Evolutionary conservation across 257 asterid species (phyloP).

Genomic region (Jacaranda mimosifolia): DNA sequence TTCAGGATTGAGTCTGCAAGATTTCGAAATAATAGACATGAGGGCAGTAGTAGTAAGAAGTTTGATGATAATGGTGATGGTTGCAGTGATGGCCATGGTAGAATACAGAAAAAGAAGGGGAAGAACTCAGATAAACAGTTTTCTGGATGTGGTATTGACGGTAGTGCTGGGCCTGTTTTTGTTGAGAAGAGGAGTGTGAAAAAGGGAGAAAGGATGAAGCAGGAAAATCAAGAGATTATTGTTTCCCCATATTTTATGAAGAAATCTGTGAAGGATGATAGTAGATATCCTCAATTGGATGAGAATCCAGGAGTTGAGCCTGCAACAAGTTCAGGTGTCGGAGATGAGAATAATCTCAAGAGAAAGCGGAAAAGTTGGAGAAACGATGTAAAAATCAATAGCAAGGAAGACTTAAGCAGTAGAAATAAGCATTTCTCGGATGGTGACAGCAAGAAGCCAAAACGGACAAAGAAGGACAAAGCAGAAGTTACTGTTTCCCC

Average conservation of each 20-base stretch:
- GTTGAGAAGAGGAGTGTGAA: slow-evolving; percentile 21
- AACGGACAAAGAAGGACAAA: not conserved
- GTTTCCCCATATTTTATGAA: not conserved
- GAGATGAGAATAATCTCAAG: too few relatives aligned
- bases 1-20: not conserved
- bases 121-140: not conserved
- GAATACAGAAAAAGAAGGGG: not conserved
- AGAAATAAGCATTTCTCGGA: not conserved
- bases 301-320: not conserved
- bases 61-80: not conserved
- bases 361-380: too few relatives aligned
- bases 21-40: not conserved
- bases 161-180: not conserved
- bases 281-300: slow-evolving; percentile 6
- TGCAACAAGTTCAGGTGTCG: too few relatives aligned
- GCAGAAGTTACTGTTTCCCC: slow-evolving; percentile 12
- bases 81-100: too few relatives aligned
- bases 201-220: not conserved
- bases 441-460: not conserved
- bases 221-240: not conserved
- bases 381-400: too few relatives aligned
- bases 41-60: not conserved
- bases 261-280: slow-evolving; percentile 21
- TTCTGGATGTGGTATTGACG: not conserved
- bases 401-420: too few relatives aligned